These are phyloP conservation scores for Huiozyma sinensis DNA, from an alignment of 805 yeast species.

Conservation along the genomic window DNA sequence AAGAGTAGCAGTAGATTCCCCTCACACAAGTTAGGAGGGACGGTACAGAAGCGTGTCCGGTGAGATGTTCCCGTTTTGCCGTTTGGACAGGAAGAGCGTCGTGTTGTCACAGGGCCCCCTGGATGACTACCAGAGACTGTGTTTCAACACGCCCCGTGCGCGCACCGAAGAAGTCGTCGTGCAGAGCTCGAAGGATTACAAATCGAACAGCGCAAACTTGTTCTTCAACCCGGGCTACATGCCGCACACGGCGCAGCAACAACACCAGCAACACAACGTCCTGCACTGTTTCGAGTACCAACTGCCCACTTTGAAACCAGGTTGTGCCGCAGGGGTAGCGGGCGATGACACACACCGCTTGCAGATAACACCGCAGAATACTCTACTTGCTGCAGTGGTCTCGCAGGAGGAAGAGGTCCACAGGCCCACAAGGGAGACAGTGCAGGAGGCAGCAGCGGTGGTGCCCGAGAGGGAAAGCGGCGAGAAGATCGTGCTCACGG, in stretches of 20 bases:
- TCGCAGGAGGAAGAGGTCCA: no score
- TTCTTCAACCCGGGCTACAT: constrained; percentile 7
- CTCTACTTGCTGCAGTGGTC: no score
- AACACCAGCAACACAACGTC: constrained; percentile 5
- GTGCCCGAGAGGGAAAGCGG: not conserved
- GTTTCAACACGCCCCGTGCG: constrained; percentile 10
- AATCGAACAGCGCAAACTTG: constrained; percentile 15
- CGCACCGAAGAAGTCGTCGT: not conserved
- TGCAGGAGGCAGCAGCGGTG: no score
- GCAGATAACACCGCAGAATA: no score
- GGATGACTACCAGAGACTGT: constrained; percentile 27
- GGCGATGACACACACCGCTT: no score
- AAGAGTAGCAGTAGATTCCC: not conserved
- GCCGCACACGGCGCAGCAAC: constrained; percentile 1
- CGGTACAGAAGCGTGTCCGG: constrained; percentile 4
- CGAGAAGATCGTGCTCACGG: constrained; percentile 1
- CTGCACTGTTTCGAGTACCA: constrained; percentile 24
- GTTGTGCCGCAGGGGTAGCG: no score
- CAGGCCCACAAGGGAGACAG: no score
- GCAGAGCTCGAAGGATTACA: constrained; percentile 8
- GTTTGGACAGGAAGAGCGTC: constrained; percentile 10
- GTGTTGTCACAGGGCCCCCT: constrained; percentile 15
- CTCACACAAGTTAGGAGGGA: no score
- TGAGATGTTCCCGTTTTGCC: constrained; percentile 1
- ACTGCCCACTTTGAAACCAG: constrained; percentile 14